These are phyloP conservation scores for Tulasnella sp. DNA, from an alignment of 768 basidiomycete species.

Conservation along the genomic window DNA sequence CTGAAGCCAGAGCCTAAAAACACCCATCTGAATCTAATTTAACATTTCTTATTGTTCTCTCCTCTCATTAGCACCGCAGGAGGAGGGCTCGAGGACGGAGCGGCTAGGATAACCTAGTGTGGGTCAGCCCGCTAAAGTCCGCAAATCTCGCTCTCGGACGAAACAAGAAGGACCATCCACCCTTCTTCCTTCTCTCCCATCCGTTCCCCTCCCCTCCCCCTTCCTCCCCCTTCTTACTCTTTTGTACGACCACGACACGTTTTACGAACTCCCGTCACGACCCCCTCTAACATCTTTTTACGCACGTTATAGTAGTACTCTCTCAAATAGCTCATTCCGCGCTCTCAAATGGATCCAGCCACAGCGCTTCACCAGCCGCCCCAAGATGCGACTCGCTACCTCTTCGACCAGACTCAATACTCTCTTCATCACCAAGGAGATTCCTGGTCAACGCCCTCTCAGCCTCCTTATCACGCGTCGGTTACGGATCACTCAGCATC, in stretches of 20 bases:
- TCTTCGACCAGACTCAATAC: slow-evolving; percentile 22
- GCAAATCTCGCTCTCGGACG: slow-evolving; percentile 11
- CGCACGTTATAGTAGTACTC: slow-evolving; percentile 5
- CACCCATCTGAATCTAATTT: neutral
- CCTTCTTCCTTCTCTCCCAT: slow-evolving; percentile 2
- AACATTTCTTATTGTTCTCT: neutral
- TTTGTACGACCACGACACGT: slow-evolving; percentile 24
- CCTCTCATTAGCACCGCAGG: neutral
- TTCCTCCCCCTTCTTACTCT: slow-evolving; percentile 12
- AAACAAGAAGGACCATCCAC: neutral
- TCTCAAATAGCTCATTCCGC: neutral
- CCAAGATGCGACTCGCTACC: slow-evolving; percentile 23
- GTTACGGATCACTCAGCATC: neutral
- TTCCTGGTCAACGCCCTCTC: slow-evolving; percentile 18
- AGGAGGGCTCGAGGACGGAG: neutral
- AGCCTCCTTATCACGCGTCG: neutral
- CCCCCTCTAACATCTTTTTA: slow-evolving; percentile 13
- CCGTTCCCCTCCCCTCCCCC: slow-evolving; percentile 17
- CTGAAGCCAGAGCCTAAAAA: neutral
- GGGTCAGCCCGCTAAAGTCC: slow-evolving; percentile 21
- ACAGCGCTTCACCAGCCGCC: slow-evolving; percentile 16
- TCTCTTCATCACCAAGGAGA: slow-evolving; percentile 9
- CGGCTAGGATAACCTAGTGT: neutral
- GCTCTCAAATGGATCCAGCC: slow-evolving; percentile 16
- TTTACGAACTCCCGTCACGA: slow-evolving; percentile 24